Evolutionary conservation across 2,329 filamentous ascomycete species (phyloP), one percentile per base, ranked within the genome.

Genomic region (Neofusicoccum umdonicola): DNA sequence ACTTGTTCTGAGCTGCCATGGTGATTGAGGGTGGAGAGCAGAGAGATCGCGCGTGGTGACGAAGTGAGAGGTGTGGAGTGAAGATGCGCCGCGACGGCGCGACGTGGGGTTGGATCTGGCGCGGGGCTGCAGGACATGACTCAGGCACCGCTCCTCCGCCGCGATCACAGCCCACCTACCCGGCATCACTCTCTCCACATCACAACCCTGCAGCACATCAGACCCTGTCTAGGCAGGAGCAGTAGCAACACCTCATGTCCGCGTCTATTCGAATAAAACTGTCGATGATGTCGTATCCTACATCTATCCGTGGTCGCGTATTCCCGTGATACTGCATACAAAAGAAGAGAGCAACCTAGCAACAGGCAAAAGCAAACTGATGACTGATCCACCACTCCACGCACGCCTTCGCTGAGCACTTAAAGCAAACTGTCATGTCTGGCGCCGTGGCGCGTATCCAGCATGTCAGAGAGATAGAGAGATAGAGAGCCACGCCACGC

Each of bases 1-100:
- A 64, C 62, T 44, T 57, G 19, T 51, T 64, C 15, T 64, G 62
- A 5, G 52, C 3, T 4, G 62, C 34, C 62, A 64, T 64, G 15
- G 31, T 37, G 56, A 22, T 15, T 17, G 56, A 47, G 13, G 3
- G 34, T 17, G 8, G n/a, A 11, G 11, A 6, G 6, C 11, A 2
- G 17, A 17, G 41, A 39, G 37, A 0, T 11, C 17, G 22, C 3
- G 37, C 5, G 37, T 27, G 12, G 37, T 13, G n/a, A 15, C 19
- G 37, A 56, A 34, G 4, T 9, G 47, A 50, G 22, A 4, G 56
- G 47, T 47, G 56, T 37, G 27, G 56, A 60, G 56, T 47, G 41
- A 37, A 47, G 56, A 60, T 37, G 56, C 17, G 56, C 56, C 1
- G n/a, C 41, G 54, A 35, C 47, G 47, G 27, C 22, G 31, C 47